Evolutionary conservation across 805 yeast species (phyloP).

Genomic region (Candida saitoana): DNA sequence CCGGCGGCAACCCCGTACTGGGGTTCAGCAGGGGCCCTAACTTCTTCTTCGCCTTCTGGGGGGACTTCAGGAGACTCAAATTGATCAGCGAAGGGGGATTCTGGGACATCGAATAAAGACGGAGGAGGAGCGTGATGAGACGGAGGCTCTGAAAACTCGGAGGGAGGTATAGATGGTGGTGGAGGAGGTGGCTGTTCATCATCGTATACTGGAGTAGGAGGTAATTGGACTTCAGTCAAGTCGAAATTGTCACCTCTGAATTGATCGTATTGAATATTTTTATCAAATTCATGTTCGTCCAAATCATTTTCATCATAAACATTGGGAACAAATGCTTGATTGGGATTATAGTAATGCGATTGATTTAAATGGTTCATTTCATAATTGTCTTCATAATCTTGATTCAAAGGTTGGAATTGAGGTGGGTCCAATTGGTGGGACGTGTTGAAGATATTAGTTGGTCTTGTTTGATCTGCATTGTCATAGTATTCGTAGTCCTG

Average conservation of each 20-base stretch:
- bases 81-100: conserved; percentile 29
- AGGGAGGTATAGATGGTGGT: conserved; percentile 13
- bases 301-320: conserved; percentile 38
- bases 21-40: conserved; percentile 28
- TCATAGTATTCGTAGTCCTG: conserved; percentile 3
- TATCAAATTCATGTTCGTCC: conserved; percentile 38
- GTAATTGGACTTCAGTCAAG: conserved; percentile 26
- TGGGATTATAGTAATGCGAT: conserved; percentile 3
- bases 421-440: neutral
- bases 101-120: conserved; percentile 11
- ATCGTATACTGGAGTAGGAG: conserved; percentile 17
- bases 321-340: conserved; percentile 42
- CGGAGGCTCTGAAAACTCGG: conserved; percentile 9
- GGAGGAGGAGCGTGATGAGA: conserved; percentile 6
- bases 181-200: conserved; percentile 8
- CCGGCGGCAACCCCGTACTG: conserved; percentile 34
- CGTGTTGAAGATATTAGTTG: conserved; percentile 3
- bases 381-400: conserved; percentile 3
- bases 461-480: neutral
- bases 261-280: conserved; percentile 33
- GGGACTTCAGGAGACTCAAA: conserved; percentile 22
- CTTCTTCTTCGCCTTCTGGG: conserved; percentile 30
- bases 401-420: conserved; percentile 4
- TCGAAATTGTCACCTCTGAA: conserved; percentile 42
- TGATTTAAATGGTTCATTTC: conserved; percentile 2